Evolutionary conservation across 1,284 basidiomycete genomes (phyloP), one percentile per base, ranked within the genome.

Genomic region (Sanghuangporus baumii): DNA sequence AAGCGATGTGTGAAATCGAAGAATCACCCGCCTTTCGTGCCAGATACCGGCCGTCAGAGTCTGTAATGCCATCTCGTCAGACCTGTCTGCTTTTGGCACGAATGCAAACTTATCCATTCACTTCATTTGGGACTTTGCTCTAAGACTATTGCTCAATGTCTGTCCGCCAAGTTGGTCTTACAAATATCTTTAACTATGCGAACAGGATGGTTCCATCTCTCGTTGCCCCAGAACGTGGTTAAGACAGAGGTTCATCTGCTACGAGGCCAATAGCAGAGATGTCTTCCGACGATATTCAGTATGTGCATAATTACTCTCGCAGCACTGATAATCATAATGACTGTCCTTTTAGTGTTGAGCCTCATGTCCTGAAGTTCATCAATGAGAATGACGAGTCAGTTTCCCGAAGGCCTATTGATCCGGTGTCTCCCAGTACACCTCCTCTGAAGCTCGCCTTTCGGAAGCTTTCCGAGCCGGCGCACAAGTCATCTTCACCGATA

Each of bases 401-500:
- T 16, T 36, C 59, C n/a, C 18, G 18, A 6, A 26, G 16, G 43
- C 57, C 43, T 18, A 16, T 41, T 31, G 16, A 48, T 18, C 16
- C 23, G 16, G 26, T 31, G 34, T 9, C 12, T 20, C n/a, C 14
- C 31, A 14, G 16, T 18, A 36, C 26, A 16, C 57, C 57, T n/a
- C 6, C 23, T 6, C 23, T 47, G 34, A 48, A 16, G 20, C 31
- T 16, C 18, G 23, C 14, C n/a, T 23, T 16, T 38, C 59, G 59
- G n/a, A 55, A 55, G 40, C 52, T 55, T 11, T 55, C 51, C 20
- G 59, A 61, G 34, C 59, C 59, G 6, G 16, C 51, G 37, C 59
- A 61, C 38, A 61, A 47, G 34, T 31, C 40, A 12, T 20, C 59
- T 16, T n/a, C 16, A 7, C 59, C 59, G 14, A 51, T 18, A 26